phyloP scores from a whole-genome alignment of 306 rosid species.

The Elaeagnus macrophylla region DNA sequence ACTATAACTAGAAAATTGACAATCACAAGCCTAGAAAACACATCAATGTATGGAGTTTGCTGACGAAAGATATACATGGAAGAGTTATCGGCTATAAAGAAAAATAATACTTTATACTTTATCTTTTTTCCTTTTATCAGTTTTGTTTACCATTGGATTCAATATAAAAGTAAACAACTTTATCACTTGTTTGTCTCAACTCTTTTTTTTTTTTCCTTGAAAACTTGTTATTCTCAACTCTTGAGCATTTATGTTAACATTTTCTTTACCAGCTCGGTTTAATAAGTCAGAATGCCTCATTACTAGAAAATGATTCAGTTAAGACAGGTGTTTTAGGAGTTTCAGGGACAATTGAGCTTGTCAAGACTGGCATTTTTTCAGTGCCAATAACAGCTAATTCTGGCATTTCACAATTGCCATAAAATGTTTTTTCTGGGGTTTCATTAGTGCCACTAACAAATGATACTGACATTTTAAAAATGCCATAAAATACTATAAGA shows the following conservation, averaged over 20 bases:
- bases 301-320: background rate
- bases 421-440: too few relatives aligned
- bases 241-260: background rate
- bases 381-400: too few relatives aligned
- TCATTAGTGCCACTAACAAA: too few relatives aligned
- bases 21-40: conserved; percentile 38
- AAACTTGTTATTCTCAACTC: too few relatives aligned
- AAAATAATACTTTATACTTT: conserved; percentile 38
- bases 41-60: conserved; percentile 67
- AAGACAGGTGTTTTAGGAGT: background rate
- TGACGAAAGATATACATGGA: conserved; percentile 51
- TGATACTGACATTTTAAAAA: too few relatives aligned
- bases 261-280: background rate
- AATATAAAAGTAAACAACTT: conserved; percentile 24
- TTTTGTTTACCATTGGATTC: conserved; percentile 9
- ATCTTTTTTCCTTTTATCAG: conserved; percentile 39
- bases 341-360: too few relatives aligned
- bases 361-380: too few relatives aligned
- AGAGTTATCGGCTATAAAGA: conserved; percentile 38
- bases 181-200: background rate
- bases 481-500: too few relatives aligned
- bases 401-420: too few relatives aligned
- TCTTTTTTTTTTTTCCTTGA: too few relatives aligned
- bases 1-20: conserved; percentile 64
- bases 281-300: background rate